Conservation (phyloP, 768 basidiomycete species). For the Macrolepiota fuliginosa region DNA sequence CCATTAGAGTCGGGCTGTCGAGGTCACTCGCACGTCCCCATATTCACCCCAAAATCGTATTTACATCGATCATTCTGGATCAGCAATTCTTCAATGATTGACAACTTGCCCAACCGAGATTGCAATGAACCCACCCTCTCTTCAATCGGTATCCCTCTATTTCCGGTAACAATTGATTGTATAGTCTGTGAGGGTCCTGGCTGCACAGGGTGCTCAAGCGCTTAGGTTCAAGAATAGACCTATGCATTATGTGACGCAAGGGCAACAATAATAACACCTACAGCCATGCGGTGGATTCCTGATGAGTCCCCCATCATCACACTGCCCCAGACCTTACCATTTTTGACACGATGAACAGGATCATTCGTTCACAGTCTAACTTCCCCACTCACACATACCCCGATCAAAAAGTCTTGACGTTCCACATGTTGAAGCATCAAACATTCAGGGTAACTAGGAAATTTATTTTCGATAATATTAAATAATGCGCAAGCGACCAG, state of each 20-base stretch:
- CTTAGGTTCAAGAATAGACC: not conserved
- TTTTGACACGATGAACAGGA: not conserved
- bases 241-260: not conserved
- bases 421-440: not conserved
- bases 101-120: too few relatives aligned
- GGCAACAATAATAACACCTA: not conserved
- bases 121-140: too few relatives aligned
- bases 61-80: too few relatives aligned
- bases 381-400: conserved; percentile 3
- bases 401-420: not conserved
- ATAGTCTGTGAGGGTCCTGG: not conserved
- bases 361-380: not conserved
- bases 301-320: not conserved
- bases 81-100: too few relatives aligned
- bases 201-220: too few relatives aligned
- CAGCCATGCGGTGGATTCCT: too few relatives aligned
- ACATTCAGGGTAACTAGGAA: not conserved
- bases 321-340: not conserved
- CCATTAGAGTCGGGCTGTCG: too few relatives aligned
- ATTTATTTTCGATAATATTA: conserved; percentile 10
- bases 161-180: not conserved
- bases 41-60: too few relatives aligned
- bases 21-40: too few relatives aligned
- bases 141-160: too few relatives aligned
- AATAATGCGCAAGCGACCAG: conserved; percentile 6